Evolutionary conservation across 345 rosid species (phyloP).

Genomic region (Excoecaria cochinchinensis): DNA sequence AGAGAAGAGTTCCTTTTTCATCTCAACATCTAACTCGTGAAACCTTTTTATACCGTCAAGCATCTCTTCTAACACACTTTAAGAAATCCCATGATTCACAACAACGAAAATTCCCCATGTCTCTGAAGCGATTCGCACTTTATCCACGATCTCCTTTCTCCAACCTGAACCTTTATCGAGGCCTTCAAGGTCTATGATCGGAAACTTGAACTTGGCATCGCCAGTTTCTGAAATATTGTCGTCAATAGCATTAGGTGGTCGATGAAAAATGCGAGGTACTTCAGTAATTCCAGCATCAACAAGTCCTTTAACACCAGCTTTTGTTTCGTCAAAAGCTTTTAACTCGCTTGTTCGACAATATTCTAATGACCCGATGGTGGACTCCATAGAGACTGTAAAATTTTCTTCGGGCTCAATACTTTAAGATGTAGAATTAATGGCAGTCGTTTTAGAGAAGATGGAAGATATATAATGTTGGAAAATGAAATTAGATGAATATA

Average conservation of each 20-base stretch:
- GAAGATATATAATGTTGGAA: no score
- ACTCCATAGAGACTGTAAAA: not conserved
- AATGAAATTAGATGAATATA: no score
- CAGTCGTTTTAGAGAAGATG: no score
- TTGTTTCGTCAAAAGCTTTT: conserved; percentile 36
- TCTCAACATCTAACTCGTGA: conserved; percentile 37
- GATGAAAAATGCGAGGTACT: conserved; percentile 37
- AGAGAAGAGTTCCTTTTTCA: conserved; percentile 29
- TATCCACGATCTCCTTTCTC: conserved; percentile 16
- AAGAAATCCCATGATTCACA: conserved; percentile 41
- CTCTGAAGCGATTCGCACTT: conserved; percentile 34
- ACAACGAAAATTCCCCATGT: conserved; percentile 51
- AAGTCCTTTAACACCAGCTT: conserved; percentile 42
- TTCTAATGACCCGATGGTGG: not conserved
- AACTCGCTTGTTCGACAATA: conserved; percentile 23
- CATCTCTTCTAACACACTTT: conserved; percentile 24
- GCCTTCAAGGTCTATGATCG: conserved; percentile 36
- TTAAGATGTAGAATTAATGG: no score
- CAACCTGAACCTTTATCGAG: not conserved
- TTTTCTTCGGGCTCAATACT: no score
- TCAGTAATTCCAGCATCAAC: conserved; percentile 32
- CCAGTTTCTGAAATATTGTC: not conserved
- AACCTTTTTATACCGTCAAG: conserved; percentile 35
- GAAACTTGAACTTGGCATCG: conserved; percentile 21
- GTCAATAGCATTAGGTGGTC: not conserved